Percentiles rank a stretch among this genome's conserved stretches.
Evolutionary conservation across 345 rosid species (phyloP).

Genomic region (Salix dunnii): DNA sequence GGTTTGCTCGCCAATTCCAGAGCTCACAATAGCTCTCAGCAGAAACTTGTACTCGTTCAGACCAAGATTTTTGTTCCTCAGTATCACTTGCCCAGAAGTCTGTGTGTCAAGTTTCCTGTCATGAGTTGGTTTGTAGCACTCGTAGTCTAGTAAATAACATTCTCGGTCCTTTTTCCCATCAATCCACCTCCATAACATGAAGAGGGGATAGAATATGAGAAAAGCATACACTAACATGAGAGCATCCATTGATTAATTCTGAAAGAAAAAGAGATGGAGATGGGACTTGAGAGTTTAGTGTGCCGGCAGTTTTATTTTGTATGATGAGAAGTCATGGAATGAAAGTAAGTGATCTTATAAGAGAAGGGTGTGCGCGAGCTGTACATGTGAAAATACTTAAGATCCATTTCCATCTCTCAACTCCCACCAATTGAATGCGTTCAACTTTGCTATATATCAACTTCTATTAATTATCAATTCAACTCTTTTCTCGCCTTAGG

Average conservation of each 20-base stretch:
- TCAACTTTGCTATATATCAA: neutral
- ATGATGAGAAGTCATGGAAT: constrained; percentile 7
- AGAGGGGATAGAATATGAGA: constrained; percentile 23
- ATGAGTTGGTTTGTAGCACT: constrained; percentile 40
- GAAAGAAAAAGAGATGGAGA: neutral
- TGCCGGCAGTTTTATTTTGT: neutral
- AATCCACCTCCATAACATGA: constrained; percentile 20
- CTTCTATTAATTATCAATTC: constrained; percentile 21
- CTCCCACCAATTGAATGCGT: constrained; percentile 34
- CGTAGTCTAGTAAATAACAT: constrained; percentile 46
- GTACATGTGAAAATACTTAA: constrained; percentile 30
- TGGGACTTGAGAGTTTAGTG: neutral
- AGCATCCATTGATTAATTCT: constrained; percentile 27
- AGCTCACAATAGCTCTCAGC: constrained; percentile 45
- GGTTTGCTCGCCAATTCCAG: constrained; percentile 49
- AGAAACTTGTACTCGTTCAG: constrained; percentile 47
- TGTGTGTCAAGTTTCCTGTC: constrained; percentile 39
- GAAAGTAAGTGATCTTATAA: constrained; percentile 7
- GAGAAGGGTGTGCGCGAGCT: neutral
- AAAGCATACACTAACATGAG: constrained; percentile 19
- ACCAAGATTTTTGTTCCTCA: constrained; percentile 40
- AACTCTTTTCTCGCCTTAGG: neutral
- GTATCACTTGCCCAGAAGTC: constrained; percentile 35
- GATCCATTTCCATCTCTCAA: constrained; percentile 31
- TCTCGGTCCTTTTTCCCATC: constrained; percentile 27